These are phyloP conservation scores for Fusarium tupiense DNA, from an alignment of 2,329 filamentous ascomycete species.

Conservation along the genomic window DNA sequence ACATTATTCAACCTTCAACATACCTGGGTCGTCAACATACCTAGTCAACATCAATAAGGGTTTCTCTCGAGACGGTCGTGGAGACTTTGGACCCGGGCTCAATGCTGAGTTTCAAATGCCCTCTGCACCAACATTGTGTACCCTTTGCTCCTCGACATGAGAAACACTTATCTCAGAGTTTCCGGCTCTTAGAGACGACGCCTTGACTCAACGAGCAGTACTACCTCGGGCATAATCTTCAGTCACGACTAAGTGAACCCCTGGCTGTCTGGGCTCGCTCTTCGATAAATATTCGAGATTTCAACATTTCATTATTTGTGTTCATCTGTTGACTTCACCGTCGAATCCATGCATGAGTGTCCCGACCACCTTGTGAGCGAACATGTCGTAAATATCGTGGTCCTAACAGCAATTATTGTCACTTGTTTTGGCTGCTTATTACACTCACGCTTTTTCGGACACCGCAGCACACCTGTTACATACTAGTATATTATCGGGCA, in stretches of 20 bases:
- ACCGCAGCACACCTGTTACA: constrained; percentile 9
- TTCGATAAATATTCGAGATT: not conserved
- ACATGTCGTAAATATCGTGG: not conserved
- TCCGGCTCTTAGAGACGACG: not conserved
- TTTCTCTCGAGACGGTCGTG: not conserved
- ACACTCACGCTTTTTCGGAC: not conserved
- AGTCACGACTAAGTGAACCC: not conserved
- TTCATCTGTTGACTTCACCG: not conserved
- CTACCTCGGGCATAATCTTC: not conserved
- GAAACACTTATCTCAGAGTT: not conserved
- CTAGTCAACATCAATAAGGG: too few relatives aligned
- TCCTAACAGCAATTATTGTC: not conserved
- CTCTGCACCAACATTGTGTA: not conserved
- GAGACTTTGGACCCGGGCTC: not conserved
- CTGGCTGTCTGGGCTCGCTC: not conserved
- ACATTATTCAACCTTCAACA: not conserved
- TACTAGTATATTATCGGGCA: constrained; percentile 1
- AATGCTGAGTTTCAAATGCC: not conserved
- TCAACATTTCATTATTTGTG: not conserved
- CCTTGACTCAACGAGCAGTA: not conserved
- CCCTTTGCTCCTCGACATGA: not conserved
- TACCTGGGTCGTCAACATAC: too few relatives aligned
- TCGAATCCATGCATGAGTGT: not conserved
- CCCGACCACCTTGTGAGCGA: not conserved
- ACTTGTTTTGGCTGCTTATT: not conserved